These are phyloP conservation scores for Gomphus sp. DNA, from an alignment of 1,284 basidiomycete genomes.

Conservation along the genomic window DNA sequence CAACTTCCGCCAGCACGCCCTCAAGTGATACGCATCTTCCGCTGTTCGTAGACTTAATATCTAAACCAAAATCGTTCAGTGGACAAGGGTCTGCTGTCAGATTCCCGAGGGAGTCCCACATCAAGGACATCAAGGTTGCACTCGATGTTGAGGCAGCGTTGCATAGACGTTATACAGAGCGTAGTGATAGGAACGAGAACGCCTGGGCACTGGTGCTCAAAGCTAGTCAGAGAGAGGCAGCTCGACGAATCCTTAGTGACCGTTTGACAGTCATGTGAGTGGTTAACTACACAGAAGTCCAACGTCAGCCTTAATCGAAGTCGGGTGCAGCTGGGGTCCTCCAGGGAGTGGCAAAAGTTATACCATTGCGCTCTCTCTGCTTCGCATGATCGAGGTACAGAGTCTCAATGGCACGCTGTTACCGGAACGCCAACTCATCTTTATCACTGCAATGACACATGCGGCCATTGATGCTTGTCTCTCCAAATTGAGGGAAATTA, in stretches of 20 bases:
- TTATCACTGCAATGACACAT: conserved; percentile 41
- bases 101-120: conserved; percentile 5
- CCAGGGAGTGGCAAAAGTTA: conserved; percentile 42
- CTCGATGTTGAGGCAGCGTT: conserved; percentile 26
- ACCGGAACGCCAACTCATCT: conserved; percentile 24
- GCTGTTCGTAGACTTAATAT: conserved; percentile 34
- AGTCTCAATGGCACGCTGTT: conserved; percentile 19
- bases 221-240: conserved; percentile 35
- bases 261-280: conserved; percentile 39
- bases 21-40: conserved; percentile 2
- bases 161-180: conserved; percentile 28
- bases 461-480: conserved; percentile 39
- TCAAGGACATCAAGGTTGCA: conserved; percentile 15
- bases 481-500: conserved; percentile 28
- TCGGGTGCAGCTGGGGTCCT: not conserved
- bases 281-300: conserved; percentile 29
- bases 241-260: conserved; percentile 31
- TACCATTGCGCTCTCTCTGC: conserved; percentile 35
- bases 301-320: not conserved
- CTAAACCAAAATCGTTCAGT: conserved; percentile 31
- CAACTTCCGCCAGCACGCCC: conserved; percentile 15
- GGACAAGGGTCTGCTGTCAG: conserved; percentile 4
- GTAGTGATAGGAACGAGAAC: conserved; percentile 21
- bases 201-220: conserved; percentile 32
- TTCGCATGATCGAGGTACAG: conserved; percentile 34